Conservation (phyloP, 2,329 filamentous ascomycete species). For the Sclerotinia sclerotiorum region DNA sequence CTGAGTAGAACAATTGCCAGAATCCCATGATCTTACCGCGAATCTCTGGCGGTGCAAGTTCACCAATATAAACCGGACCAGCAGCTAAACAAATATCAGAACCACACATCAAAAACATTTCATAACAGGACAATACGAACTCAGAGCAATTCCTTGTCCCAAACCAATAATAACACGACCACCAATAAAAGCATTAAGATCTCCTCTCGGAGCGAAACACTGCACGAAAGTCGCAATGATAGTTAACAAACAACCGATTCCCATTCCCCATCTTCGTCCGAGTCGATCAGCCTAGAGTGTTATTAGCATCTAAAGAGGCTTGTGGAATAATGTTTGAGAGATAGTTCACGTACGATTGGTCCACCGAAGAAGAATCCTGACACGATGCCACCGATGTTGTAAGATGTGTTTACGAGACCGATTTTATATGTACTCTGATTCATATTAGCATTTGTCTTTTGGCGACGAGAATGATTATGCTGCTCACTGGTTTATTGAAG, state of each 20-base stretch:
- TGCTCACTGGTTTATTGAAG: conserved; percentile 48
- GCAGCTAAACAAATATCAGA: conserved; percentile 11
- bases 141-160: conserved; percentile 66
- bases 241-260: conserved; percentile 60
- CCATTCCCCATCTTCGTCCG: conserved; percentile 66
- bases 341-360: conserved; percentile 42
- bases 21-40: conserved; percentile 68
- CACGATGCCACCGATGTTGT: conserved; percentile 69
- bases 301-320: neutral
- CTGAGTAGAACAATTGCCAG: conserved; percentile 68
- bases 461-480: neutral
- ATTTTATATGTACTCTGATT: conserved; percentile 44
- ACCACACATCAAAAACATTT: too few species aligned
- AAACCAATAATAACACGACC: conserved; percentile 69
- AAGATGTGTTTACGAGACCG: conserved; percentile 64
- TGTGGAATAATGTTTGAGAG: neutral
- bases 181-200: conserved; percentile 65
- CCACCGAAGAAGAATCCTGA: conserved; percentile 67
- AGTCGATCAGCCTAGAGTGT: conserved; percentile 51
- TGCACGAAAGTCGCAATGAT: conserved; percentile 70
- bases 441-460: neutral
- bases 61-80: conserved; percentile 70
- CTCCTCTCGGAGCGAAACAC: conserved; percentile 59
- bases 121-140: conserved; percentile 39
- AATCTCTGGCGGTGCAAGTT: conserved; percentile 63